phyloP scores from a whole-genome alignment of 2,329 filamentous ascomycete species.

The Phialemonium atrogriseum region DNA sequence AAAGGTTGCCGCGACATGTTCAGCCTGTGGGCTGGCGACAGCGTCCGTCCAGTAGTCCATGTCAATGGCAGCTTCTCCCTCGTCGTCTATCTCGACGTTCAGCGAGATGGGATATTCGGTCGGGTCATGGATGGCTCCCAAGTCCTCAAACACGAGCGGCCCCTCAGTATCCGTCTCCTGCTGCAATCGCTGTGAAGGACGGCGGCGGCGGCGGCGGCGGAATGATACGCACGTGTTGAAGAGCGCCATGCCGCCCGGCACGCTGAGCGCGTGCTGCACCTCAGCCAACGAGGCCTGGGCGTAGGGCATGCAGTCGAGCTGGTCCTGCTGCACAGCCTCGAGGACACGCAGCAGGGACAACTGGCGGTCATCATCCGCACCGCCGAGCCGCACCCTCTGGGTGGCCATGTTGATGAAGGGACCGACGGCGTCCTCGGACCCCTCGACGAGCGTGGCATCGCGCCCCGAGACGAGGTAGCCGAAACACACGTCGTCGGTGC shows the following conservation, averaged over 20 bases:
- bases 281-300: slow-evolving; percentile 14
- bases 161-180: background rate
- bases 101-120: slow-evolving; percentile 17
- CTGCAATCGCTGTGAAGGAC: too few relatives aligned
- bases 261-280: slow-evolving; percentile 13
- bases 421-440: slow-evolving; percentile 13
- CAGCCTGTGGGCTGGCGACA: slow-evolving; percentile 9
- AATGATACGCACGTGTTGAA: slow-evolving; percentile 17
- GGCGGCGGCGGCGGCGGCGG: too few relatives aligned
- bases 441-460: slow-evolving; percentile 10
- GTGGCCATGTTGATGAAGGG: slow-evolving; percentile 18
- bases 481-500: slow-evolving; percentile 29
- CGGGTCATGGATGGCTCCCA: slow-evolving; percentile 12
- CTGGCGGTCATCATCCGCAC: background rate
- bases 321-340: slow-evolving; percentile 12
- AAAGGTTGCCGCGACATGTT: slow-evolving; percentile 12
- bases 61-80: slow-evolving; percentile 10
- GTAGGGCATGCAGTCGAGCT: slow-evolving; percentile 14
- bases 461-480: slow-evolving; percentile 28
- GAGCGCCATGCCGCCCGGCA: slow-evolving; percentile 14
- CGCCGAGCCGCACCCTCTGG: slow-evolving; percentile 9
- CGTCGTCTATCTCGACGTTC: slow-evolving; percentile 12
- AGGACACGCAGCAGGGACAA: slow-evolving; percentile 9
- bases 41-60: slow-evolving; percentile 15
- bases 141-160: slow-evolving; percentile 8